Evolutionary conservation across 345 rosid species (phyloP), one percentile per base, ranked within the genome.

Genomic region (Mallotus nudiflorus): DNA sequence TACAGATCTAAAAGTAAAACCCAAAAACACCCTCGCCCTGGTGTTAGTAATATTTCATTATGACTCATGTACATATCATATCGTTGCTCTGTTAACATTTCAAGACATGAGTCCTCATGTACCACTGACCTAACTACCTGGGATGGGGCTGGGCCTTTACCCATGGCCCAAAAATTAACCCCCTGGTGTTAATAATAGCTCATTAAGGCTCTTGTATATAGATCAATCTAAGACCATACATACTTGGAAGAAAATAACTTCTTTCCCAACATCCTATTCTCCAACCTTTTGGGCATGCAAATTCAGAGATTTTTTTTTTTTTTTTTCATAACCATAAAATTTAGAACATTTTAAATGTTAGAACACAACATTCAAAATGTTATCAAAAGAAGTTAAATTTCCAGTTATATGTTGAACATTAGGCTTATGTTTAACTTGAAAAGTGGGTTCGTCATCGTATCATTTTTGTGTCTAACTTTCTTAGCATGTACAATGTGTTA

Each of bases 401-500:
- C 18, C n/a, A 13, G 31, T 2, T 27, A 42, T 13, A 1, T 11
- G 20, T 40, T 1, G 27, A 37, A 60, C 12, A 25, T 9, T 40
- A 50, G 31, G 5, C 18, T 53, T 40, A 52, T 2, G 11, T 73
- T 57, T 4, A 25, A 39, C 35, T 24, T 25, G 28, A 44, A 29
- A 62, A 58, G 35, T 28, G 54, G 24, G 49, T n/a, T 57, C 22
- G 15, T 31, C 12, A 16, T 35, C 35, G 29, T 1, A 35, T 42
- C 42, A 13, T 5, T 37, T 20, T 20, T 55, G 6, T 29, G 62
- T 14, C 62, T 70, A 70, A 73, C 19, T 15, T 42, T 51, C 64
- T 52, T 62, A 62, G 69, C 19, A 39, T 62, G 53, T 39, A 66
- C 12, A 49, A n/a, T 13, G 48, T 54, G 3, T 48, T 27, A 40